Percentiles rank a stretch among this genome's conserved stretches.
These are phyloP conservation scores for Lentinus tigrinus DNA, from an alignment of 768 basidiomycete species.

Conservation along the genomic window DNA sequence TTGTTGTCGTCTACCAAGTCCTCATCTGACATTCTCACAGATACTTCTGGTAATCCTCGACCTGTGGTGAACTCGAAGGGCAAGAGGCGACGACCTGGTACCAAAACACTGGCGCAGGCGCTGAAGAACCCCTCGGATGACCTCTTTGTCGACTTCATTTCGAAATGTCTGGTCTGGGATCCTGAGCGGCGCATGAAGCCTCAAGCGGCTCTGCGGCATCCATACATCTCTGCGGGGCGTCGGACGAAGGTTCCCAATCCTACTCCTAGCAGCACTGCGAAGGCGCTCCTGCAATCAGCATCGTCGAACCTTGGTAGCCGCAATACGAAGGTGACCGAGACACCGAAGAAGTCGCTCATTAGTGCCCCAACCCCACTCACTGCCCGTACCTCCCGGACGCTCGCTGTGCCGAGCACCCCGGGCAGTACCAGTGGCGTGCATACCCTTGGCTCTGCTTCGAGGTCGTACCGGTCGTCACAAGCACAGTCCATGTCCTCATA, in stretches of 20 bases:
- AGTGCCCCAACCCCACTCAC: constrained; percentile 87
- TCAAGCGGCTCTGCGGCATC: constrained; percentile 87
- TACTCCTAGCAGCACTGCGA: constrained; percentile 44
- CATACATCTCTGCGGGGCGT: constrained; percentile 74
- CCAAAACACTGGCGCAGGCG: constrained; percentile 86
- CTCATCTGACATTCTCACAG: constrained; percentile 39
- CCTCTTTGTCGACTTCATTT: constrained; percentile 93
- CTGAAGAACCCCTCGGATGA: constrained; percentile 86
- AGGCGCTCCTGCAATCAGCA: constrained; percentile 52
- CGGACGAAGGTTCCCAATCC: constrained; percentile 46
- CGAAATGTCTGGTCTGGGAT: constrained; percentile 98
- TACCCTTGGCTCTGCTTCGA: constrained; percentile 57
- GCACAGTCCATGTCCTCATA: constrained; percentile 69
- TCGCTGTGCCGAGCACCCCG: constrained; percentile 56
- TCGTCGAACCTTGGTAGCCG: constrained; percentile 52
- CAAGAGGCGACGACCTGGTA: constrained; percentile 84
- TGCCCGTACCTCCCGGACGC: constrained; percentile 66
- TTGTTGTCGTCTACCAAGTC: neutral
- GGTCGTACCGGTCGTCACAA: constrained; percentile 69
- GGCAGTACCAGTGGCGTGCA: constrained; percentile 46
- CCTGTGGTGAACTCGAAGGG: constrained; percentile 97
- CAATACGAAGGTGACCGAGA: constrained; percentile 58
- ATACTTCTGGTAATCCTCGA: constrained; percentile 89
- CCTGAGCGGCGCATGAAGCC: constrained; percentile 95
- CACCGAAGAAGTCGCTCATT: constrained; percentile 88